These are phyloP conservation scores for Ilex aquifolium DNA, from an alignment of 257 asterid species.

Conservation along the genomic window DNA sequence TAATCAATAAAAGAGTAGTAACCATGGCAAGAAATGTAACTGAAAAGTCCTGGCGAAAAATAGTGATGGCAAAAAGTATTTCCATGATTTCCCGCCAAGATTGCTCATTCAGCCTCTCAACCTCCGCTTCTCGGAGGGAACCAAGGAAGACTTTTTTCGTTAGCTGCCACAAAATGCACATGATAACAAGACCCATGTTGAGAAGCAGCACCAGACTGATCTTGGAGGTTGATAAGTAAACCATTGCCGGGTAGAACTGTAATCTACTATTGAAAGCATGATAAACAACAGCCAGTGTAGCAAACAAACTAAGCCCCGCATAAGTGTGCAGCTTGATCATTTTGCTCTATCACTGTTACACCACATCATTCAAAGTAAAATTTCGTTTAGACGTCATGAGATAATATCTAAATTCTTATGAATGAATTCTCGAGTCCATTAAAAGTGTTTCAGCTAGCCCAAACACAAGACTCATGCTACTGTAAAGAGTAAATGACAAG, in stretches of 20 bases:
- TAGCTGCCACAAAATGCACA: constrained; percentile 91
- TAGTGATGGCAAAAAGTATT: constrained; percentile 88
- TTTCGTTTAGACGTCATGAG: too few relatives aligned
- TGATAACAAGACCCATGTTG: constrained; percentile 78
- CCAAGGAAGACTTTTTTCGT: constrained; percentile 92
- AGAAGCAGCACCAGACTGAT: constrained; percentile 79
- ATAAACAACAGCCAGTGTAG: constrained; percentile 63
- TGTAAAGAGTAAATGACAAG: too few relatives aligned
- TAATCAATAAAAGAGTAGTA: constrained; percentile 78
- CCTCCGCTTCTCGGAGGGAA: constrained; percentile 90
- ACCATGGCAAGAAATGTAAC: constrained; percentile 80
- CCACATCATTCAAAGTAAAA: constrained; percentile 13
- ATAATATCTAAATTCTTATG: background rate
- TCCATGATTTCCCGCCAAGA: constrained; percentile 98
- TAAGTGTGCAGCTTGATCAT: constrained; percentile 89
- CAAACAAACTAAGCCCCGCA: constrained; percentile 65
- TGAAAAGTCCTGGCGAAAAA: constrained; percentile 91
- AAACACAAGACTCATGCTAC: too few relatives aligned
- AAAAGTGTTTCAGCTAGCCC: too few relatives aligned
- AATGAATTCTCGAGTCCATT: too few relatives aligned
- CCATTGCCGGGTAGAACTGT: constrained; percentile 95
- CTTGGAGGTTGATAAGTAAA: constrained; percentile 85
- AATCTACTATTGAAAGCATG: constrained; percentile 82
- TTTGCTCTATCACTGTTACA: constrained; percentile 31
- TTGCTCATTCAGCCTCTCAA: constrained; percentile 97